Evolutionary conservation across 108 stramenopile genomes (phyloP), one percentile per base, ranked within the genome.

Genomic region (Parietichytrium sp.): DNA sequence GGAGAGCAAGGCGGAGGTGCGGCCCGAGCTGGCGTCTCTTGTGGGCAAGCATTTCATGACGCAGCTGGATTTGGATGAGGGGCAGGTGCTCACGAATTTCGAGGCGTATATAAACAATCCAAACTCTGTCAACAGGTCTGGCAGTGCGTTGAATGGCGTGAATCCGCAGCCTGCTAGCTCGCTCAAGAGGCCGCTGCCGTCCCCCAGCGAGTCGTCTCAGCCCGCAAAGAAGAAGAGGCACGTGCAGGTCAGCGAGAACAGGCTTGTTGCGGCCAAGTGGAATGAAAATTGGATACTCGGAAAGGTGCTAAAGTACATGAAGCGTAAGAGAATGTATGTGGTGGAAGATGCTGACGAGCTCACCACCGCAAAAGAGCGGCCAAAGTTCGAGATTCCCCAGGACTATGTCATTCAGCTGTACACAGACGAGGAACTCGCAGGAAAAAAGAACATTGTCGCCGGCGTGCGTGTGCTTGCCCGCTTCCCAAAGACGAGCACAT

Each of bases 301-400:
- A 10, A 33, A 42, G 10, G 61, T 72, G 0, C 38, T 72, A 16
- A 72, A 72, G 42, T 72, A 45, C 42, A 27, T 38, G 38, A 72
- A 72, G 20, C 61, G 61, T 25, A 72, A 72, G 33, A 33, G 61
- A 1, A 6, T 72, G 20, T 72, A 72, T 42, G 45, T 45, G 61
- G 61, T 72, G 10, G 61, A 72, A 25, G 61, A 72, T 25, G 61
- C 61, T 6, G 61, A 72, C 42, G 61, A 72, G 42, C 36, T 72
- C 38, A n/a, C n/a, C n/a, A n/a, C n/a, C n/a, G 61, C 61, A 33
- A 72, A 72, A 25, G 61, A 25, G 6, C 36, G 45, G 61, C 38
- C 33, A 10, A 72, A 16, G 15, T 72, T 72, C 61, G 61, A 72
- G 29, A 42, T 72, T 0, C 13, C 10, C 20, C 61, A 72, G 13